Evolutionary conservation across 495 filamentous ascomycete genomes (phyloP).

Genomic region (Chaetomium fimeti): DNA sequence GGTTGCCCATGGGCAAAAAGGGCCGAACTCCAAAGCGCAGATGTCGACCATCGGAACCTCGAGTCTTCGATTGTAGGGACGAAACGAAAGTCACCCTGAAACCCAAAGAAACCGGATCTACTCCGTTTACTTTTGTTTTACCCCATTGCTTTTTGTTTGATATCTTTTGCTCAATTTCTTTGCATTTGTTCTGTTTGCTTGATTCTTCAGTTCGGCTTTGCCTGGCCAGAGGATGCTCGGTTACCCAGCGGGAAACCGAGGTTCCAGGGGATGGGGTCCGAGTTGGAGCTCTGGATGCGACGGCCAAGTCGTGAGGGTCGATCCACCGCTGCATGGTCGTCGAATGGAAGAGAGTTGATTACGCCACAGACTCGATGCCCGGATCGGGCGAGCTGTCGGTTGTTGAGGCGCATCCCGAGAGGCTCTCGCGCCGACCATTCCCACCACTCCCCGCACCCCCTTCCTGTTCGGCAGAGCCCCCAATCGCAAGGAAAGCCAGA

Average conservation of each 20-base stretch:
- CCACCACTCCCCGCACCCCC: no score
- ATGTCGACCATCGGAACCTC: no score
- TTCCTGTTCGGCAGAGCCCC: neutral
- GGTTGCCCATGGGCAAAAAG: no score
- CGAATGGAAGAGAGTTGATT: slow-evolving; percentile 7
- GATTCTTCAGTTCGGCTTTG: neutral
- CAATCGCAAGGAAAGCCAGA: slow-evolving; percentile 25
- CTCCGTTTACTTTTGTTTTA: neutral
- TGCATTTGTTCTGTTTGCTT: neutral
- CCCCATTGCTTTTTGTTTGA: no score
- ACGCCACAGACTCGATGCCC: neutral
- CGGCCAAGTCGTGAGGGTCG: slow-evolving; percentile 6
- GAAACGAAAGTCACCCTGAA: no score
- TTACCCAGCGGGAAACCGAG: neutral
- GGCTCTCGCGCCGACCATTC: neutral
- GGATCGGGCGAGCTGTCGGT: neutral
- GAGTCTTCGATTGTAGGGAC: no score
- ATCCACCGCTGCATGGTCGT: neutral
- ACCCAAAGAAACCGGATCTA: no score
- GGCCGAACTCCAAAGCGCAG: no score
- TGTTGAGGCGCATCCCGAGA: neutral
- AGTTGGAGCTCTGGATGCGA: neutral
- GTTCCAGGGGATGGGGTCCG: neutral
- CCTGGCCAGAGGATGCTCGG: no score
- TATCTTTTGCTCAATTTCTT: neutral